Percentiles rank a stretch among this genome's conserved stretches.
phyloP scores from a whole-genome alignment of 768 basidiomycete species.

The Psilocybe cyanescens region DNA sequence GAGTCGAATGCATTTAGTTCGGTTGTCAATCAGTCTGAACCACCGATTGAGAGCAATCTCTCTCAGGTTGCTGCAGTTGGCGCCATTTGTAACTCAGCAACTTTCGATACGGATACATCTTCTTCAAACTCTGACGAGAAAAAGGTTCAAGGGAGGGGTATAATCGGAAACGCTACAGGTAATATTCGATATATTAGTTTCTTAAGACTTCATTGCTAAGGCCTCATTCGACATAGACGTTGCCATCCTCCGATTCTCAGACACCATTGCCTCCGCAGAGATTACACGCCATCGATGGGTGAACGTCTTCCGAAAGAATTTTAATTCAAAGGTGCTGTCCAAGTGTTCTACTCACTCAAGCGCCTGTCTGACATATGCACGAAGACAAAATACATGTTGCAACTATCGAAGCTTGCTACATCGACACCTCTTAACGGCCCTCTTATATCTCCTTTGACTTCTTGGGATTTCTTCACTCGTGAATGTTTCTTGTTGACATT shows the following conservation, averaged over 20 bases:
- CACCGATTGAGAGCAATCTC: slow-evolving; percentile 20
- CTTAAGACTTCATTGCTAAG: not conserved
- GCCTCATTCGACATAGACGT: slow-evolving; percentile 38
- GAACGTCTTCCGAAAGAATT: slow-evolving; percentile 37
- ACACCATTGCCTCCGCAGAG: slow-evolving; percentile 32
- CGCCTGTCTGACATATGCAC: not conserved
- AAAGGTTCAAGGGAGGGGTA: slow-evolving; percentile 31
- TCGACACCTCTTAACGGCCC: slow-evolving; percentile 10
- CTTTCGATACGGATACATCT: slow-evolving; percentile 34
- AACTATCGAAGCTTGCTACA: slow-evolving; percentile 33
- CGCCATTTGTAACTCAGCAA: slow-evolving; percentile 56
- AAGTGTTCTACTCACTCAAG: not conserved
- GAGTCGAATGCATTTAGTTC: slow-evolving; percentile 26
- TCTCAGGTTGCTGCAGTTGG: slow-evolving; percentile 43
- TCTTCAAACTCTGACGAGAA: slow-evolving; percentile 27
- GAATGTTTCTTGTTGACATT: slow-evolving; percentile 23
- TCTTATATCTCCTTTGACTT: slow-evolving; percentile 24
- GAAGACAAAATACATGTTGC: slow-evolving; percentile 59
- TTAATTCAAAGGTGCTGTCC: slow-evolving; percentile 39
- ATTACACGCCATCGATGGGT: slow-evolving; percentile 35
- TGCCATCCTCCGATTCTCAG: slow-evolving; percentile 56
- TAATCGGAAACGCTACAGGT: slow-evolving; percentile 60
- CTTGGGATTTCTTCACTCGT: slow-evolving; percentile 26
- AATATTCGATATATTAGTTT: not conserved
- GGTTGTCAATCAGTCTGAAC: slow-evolving; percentile 6